Evolutionary conservation across 176 grass and related monocot species (phyloP).

Genomic region (Olyra latifolia): DNA sequence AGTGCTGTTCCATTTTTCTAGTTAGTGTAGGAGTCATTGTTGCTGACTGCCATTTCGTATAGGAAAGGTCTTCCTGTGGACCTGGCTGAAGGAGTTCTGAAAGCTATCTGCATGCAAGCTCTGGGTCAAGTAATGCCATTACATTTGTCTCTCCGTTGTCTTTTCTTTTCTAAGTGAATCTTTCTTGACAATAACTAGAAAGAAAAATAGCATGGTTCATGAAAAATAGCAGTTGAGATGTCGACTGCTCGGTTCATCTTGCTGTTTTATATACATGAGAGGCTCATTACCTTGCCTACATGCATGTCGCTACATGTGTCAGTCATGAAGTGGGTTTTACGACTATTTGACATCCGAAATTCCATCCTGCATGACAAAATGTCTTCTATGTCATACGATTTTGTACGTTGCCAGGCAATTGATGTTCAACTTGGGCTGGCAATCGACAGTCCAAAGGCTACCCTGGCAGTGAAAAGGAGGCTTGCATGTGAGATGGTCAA

Average conservation of each 20-base stretch:
- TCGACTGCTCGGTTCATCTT: conserved; percentile 6
- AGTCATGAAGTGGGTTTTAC: not conserved
- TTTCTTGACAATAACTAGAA: not conserved
- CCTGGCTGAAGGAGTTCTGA: conserved; percentile 75
- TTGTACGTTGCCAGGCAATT: conserved; percentile 55
- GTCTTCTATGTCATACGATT: not conserved
- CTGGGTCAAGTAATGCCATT: conserved; percentile 67
- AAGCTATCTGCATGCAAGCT: conserved; percentile 79
- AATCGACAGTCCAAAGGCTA: conserved; percentile 92
- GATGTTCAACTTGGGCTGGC: conserved; percentile 97
- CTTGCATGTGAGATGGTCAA: conserved; percentile 98
- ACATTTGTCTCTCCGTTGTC: not conserved
- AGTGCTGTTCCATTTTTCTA: not conserved
- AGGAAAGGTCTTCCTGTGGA: conserved; percentile 91
- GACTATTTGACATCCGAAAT: not conserved
- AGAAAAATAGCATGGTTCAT: conserved; percentile 32
- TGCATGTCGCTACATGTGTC: not conserved
- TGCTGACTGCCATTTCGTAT: conserved; percentile 46
- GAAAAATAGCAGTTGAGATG: conserved; percentile 31
- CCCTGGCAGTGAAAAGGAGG: conserved; percentile 92
- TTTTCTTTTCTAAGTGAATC: not conserved
- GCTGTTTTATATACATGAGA: conserved; percentile 1
- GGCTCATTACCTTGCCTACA: not conserved
- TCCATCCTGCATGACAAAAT: conserved; percentile 7
- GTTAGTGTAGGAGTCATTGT: conserved; percentile 33